Evolutionary conservation across 495 filamentous ascomycete species (phyloP).

Genomic region (Paragyromitra xinjiangensis): DNA sequence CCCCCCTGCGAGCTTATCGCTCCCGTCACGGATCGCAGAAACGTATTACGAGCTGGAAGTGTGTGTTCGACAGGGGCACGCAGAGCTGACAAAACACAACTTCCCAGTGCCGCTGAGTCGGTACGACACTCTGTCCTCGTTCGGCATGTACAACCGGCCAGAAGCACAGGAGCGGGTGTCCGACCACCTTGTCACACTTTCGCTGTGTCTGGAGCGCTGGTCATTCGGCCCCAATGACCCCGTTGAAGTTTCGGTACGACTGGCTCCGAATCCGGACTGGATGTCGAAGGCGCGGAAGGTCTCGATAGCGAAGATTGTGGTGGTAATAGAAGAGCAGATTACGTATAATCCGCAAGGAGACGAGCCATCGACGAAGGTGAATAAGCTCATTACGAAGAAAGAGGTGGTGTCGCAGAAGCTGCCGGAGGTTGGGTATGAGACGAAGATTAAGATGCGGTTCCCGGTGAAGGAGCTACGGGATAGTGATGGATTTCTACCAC

Average conservation of each 20-base stretch:
- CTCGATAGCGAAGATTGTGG: conserved; percentile 91
- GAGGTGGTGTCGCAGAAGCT: conserved; percentile 82
- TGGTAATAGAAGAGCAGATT: conserved; percentile 95
- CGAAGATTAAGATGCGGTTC: conserved; percentile 89
- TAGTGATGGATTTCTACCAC: conserved; percentile 83
- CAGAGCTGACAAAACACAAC: conserved; percentile 84
- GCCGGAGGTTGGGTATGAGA: conserved; percentile 86
- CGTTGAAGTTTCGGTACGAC: conserved; percentile 91
- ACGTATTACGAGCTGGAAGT: conserved; percentile 97
- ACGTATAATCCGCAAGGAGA: conserved; percentile 98
- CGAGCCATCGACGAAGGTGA: conserved; percentile 89
- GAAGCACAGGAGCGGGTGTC: conserved; percentile 83
- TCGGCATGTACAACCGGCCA: conserved; percentile 98
- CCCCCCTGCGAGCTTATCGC: conserved; percentile 89
- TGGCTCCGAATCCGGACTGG: conserved; percentile 92
- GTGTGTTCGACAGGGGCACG: conserved; percentile 87
- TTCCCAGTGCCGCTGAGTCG: conserved; percentile 90
- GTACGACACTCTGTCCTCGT: conserved; percentile 96
- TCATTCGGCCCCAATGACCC: conserved; percentile 96
- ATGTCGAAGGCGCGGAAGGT: conserved; percentile 87
- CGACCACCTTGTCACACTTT: conserved; percentile 90
- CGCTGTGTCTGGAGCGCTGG: conserved; percentile 91
- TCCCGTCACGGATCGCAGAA: conserved; percentile 90
- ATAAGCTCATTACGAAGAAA: conserved; percentile 82
- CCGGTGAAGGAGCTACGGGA: conserved; percentile 90